Evolutionary conservation across 495 filamentous ascomycete species (phyloP), one percentile per base, ranked within the genome.

Genomic region (Penicillium silybi): DNA sequence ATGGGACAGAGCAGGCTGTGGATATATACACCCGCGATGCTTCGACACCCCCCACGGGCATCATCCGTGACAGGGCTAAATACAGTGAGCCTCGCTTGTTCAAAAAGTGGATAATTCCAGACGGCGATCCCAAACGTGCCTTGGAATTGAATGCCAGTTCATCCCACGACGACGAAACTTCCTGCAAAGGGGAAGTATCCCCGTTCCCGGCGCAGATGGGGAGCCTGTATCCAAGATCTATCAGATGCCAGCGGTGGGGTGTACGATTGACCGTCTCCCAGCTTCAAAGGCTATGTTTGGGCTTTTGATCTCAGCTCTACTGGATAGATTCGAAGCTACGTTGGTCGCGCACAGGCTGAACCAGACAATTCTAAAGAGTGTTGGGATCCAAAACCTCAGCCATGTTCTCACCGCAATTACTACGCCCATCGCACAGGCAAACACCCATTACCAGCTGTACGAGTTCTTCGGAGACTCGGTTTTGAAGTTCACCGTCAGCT

Each of bases 381-480:
- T 87, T 4, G 62, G 60, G 0, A 81, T 95, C 44, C 63, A 65
- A 0, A 63, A 85, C 53, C 50, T 83, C 6, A 55, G 64, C 3
- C 79, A 88, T 27, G 68, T 97, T 4, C 57, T 84, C n/a, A 86
- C 80, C 7, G 91, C 92, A 1, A 85, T 95, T 46, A 87, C 75
- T 26, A 74, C 88, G 1, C 83, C 86, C 0, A 73, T 78, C 1
- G 81, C 89, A 0, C 62, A 71, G 9, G 82, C 84, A 39, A 56
- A 57, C 3, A 80, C 73, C 0, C 79, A 97, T 53, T 98, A 98
- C 62, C 88, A 98, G 57, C 78, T 87, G 19, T 75, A 95, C 1
- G 93, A 98, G 65, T 96, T 95, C 59, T 73, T 97, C 0, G 93
- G 93, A 0, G 93, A 98, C 57, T 80, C 81, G 0, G 77, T 95